A percentile compares a stretch with the other conserved stretches of the same genome.
Evolutionary conservation across 176 grass and related monocot species (phyloP).

Genomic region (Oryza australiensis): DNA sequence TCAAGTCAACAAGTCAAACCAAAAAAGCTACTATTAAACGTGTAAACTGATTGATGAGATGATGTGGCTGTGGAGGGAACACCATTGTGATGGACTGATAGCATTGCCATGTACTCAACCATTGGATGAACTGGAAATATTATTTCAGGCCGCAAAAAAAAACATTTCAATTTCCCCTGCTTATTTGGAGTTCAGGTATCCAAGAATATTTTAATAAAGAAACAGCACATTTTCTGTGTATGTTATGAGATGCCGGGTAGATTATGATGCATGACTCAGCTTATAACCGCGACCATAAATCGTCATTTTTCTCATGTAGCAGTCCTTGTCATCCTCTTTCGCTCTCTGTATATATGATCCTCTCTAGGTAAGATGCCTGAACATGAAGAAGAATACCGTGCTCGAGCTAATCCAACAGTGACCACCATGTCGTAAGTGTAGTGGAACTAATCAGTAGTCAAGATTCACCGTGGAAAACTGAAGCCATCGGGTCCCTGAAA

Average conservation of each 20-base stretch:
- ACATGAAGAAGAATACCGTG: neutral
- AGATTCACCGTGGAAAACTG: constrained; percentile 14
- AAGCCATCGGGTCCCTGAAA: constrained; percentile 5
- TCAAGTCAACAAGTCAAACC: constrained; percentile 16
- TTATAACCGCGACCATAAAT: neutral
- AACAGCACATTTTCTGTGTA: neutral
- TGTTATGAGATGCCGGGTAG: neutral
- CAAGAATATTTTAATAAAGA: neutral
- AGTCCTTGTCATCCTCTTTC: neutral
- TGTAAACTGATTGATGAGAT: neutral
- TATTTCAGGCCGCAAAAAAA: neutral
- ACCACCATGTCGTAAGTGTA: neutral
- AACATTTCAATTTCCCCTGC: neutral
- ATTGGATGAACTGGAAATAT: neutral
- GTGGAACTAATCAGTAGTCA: neutral
- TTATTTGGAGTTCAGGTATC: neutral
- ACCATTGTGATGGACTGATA: neutral
- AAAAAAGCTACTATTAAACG: neutral
- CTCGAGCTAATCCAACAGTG: neutral
- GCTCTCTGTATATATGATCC: neutral
- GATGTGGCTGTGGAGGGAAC: neutral
- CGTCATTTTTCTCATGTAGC: neutral
- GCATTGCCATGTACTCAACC: neutral
- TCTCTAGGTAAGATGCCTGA: neutral
- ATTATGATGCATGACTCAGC: neutral